Evolutionary conservation across 2,329 filamentous ascomycete species (phyloP).

Genomic region (Neonectria coccinea): DNA sequence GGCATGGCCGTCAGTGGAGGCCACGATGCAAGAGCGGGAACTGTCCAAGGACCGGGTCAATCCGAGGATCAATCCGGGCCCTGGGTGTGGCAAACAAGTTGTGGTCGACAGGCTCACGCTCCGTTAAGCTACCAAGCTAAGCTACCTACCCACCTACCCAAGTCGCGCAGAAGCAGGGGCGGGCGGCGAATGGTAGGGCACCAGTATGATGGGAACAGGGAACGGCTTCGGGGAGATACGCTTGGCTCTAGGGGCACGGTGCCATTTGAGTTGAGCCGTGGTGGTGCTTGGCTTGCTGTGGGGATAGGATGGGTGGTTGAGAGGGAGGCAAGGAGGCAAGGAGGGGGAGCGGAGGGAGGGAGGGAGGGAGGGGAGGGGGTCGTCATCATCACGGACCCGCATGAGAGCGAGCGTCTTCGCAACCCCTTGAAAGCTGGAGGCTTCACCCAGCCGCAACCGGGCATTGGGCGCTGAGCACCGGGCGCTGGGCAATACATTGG

Average conservation of each 20-base stretch:
- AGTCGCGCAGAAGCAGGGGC: conserved; percentile 33
- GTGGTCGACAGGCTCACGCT: conserved; percentile 10
- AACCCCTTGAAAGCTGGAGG: conserved; percentile 14
- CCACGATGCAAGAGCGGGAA: conserved; percentile 6
- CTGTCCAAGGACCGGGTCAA: conserved; percentile 8
- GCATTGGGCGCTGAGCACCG: neutral
- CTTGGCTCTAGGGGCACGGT: conserved; percentile 42
- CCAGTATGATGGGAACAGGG: conserved; percentile 43
- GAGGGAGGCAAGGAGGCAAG: conserved; percentile 18
- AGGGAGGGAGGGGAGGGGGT: conserved; percentile 22
- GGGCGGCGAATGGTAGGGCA: conserved; percentile 40
- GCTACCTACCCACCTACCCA: conserved; percentile 2
- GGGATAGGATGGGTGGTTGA: conserved; percentile 36
- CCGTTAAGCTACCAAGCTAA: conserved; percentile 16
- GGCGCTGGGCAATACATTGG: conserved; percentile 1
- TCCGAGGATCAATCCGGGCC: conserved; percentile 9
- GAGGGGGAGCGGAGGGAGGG: neutral
- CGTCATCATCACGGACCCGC: conserved; percentile 45
- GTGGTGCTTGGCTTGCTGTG: conserved; percentile 46
- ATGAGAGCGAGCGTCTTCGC: conserved; percentile 42
- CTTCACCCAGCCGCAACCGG: conserved; percentile 5
- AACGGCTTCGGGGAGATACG: conserved; percentile 41
- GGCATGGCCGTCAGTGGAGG: neutral
- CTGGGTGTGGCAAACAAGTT: conserved; percentile 10
- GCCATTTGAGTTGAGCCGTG: conserved; percentile 41